phyloP scores from a whole-genome alignment of 2,329 filamentous ascomycete genomes.

The Talaromyces sp. region DNA sequence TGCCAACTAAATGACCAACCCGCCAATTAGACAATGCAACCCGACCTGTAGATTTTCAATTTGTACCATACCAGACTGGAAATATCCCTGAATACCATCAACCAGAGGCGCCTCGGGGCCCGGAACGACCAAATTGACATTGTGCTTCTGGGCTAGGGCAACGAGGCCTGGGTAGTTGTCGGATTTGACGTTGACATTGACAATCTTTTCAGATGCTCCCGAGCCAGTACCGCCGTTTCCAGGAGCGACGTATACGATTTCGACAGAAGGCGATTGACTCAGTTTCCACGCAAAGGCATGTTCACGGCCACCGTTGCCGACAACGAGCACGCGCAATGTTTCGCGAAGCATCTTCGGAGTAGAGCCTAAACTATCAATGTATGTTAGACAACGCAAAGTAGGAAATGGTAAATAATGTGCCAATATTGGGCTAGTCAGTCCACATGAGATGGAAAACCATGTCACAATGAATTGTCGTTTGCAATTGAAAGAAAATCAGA shows the following conservation, averaged over 20 bases:
- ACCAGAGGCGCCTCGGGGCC: conserved; percentile 94
- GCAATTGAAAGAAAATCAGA: background rate
- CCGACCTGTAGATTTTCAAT: background rate
- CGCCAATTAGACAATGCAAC: background rate
- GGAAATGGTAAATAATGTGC: background rate
- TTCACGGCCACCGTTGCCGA: conserved; percentile 91
- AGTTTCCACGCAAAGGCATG: conserved; percentile 94
- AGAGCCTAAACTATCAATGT: conserved; percentile 11
- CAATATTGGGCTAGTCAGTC: background rate
- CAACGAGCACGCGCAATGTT: conserved; percentile 67
- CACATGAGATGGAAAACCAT: background rate
- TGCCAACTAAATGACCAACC: conserved; percentile 48
- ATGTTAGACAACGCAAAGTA: background rate
- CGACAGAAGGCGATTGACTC: conserved; percentile 70
- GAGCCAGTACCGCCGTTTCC: conserved; percentile 83
- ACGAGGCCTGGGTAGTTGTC: conserved; percentile 76
- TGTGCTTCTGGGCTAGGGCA: conserved; percentile 64
- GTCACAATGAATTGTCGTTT: background rate
- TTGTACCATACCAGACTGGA: conserved; percentile 49
- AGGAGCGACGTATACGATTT: conserved; percentile 61
- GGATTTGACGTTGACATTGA: conserved; percentile 66
- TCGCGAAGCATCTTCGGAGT: conserved; percentile 33
- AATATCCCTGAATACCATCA: conserved; percentile 79
- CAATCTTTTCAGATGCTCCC: conserved; percentile 52
- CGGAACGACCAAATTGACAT: conserved; percentile 76